These are phyloP conservation scores for Hordeum pubiflorum DNA, from an alignment of 202 grass and related monocot species.

Conservation along the genomic window DNA sequence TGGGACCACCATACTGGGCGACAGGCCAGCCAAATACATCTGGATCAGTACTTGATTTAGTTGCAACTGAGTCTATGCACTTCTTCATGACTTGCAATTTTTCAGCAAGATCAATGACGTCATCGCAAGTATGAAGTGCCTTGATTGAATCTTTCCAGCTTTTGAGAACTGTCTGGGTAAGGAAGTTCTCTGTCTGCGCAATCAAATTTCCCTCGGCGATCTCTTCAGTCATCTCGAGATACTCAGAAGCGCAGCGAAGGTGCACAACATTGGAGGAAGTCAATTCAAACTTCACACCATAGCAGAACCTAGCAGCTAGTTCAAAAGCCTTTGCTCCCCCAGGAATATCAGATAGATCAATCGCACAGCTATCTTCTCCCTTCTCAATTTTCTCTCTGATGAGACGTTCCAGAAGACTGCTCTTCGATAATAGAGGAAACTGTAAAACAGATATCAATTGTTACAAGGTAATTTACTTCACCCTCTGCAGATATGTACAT, in stretches of 20 bases:
- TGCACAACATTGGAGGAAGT: slow-evolving; percentile 69
- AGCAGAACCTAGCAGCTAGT: slow-evolving; percentile 75
- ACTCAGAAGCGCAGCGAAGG: slow-evolving; percentile 60
- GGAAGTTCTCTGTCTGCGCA: slow-evolving; percentile 52
- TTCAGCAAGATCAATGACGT: slow-evolving; percentile 62
- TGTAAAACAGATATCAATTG: slow-evolving; percentile 27
- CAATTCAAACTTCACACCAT: slow-evolving; percentile 83
- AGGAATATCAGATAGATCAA: slow-evolving; percentile 60
- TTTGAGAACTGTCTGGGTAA: slow-evolving; percentile 61
- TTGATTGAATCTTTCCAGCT: slow-evolving; percentile 84
- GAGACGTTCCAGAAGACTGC: slow-evolving; percentile 57
- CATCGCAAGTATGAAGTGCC: slow-evolving; percentile 68
- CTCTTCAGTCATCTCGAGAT: slow-evolving; percentile 83
- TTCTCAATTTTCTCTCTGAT: slow-evolving; percentile 61
- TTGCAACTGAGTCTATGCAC: slow-evolving; percentile 67
- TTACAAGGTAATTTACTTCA: not conserved
- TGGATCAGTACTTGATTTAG: slow-evolving; percentile 53
- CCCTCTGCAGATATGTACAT: not conserved
- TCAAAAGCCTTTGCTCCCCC: slow-evolving; percentile 69
- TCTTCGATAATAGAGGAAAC: slow-evolving; percentile 94
- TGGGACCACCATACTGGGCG: slow-evolving; percentile 39
- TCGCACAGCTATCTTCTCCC: slow-evolving; percentile 32
- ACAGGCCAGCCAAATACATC: slow-evolving; percentile 63
- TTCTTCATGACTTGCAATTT: slow-evolving; percentile 64
- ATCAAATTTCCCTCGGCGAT: slow-evolving; percentile 82